phyloP scores from a whole-genome alignment of 1,284 basidiomycete genomes.

The Anthracocystis walkeri region DNA sequence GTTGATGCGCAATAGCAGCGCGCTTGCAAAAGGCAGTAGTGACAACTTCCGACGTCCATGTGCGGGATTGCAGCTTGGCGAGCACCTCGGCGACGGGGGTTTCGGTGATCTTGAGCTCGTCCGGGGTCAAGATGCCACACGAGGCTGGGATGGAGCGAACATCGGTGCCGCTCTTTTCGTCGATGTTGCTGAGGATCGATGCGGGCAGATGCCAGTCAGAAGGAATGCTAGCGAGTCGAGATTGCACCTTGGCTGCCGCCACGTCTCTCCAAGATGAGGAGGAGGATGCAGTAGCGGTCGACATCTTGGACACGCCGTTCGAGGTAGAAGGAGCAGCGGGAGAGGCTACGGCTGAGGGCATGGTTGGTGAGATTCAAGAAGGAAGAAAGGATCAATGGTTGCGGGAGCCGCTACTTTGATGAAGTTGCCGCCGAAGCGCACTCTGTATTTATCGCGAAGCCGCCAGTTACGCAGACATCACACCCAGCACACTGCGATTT shows the following conservation, averaged over 20 bases:
- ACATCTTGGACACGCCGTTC: conserved; percentile 22
- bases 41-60: conserved; percentile 39
- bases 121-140: conserved; percentile 28
- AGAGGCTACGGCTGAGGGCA: conserved; percentile 27
- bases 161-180: conserved; percentile 24
- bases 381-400: background rate
- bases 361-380: background rate
- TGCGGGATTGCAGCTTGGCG: conserved; percentile 17
- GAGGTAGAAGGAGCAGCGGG: conserved; percentile 1
- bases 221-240: conserved; percentile 32
- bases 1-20: conserved; percentile 53
- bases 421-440: too few relatives aligned
- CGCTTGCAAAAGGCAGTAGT: conserved; percentile 53
- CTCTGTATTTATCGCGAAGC: conserved; percentile 3
- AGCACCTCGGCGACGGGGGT: conserved; percentile 25
- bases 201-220: conserved; percentile 32
- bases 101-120: conserved; percentile 44
- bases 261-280: conserved; percentile 32
- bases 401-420: too few relatives aligned
- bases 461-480: too few relatives aligned
- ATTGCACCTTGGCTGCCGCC: conserved; percentile 38
- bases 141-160: conserved; percentile 36
- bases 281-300: conserved; percentile 7
- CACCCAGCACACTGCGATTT: background rate
- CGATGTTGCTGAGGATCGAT: conserved; percentile 10